Evolutionary conservation across 805 yeast species (phyloP), one percentile per base, ranked within the genome.

Genomic region (Pichia paraexigua): DNA sequence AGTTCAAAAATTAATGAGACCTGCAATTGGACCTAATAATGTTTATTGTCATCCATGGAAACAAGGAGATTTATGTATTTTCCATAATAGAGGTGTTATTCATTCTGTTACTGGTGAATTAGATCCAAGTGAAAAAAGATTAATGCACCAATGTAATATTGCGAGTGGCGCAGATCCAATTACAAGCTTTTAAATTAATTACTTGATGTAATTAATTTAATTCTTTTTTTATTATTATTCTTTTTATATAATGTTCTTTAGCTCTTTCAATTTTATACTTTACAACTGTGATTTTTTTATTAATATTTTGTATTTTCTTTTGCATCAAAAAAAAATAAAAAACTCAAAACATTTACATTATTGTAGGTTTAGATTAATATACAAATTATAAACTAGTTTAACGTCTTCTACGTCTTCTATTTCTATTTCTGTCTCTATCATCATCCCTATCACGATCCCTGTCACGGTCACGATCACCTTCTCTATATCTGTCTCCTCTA

Each of bases 131-230:
- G 94, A 88, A 63, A 80, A 79, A 61, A 79, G 96, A 67, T 73
- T 89, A 63, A 88, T 89, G 95, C 96, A 89, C 64, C 96, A 89
- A 71, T 89, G 96, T 71, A 89, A 89, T 70, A 86, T 89, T 65
- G 95, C 96, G 21, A 79, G 88, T 63, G 91, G 89, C 10, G 57
- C 63, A 17, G 92, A 85, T 62, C 95, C 96, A n/a, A 37, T 27
- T 28, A 12, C 43, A 42, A 21, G 15, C n/a, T 47, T 20, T 21
- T 40, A 25, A 27, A 21, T 25, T n/a, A 18, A n/a, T 47, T 15
- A 13, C 11, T 30, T 13, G 35, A 13, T 12, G 17, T 20, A 20
- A 28, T 35, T 15, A 43, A 43, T 9, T 13, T n/a, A 24, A 24
- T 24, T 12, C 11, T 15, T 5, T 15, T 5, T 2, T 30, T 30